Evolutionary conservation across 345 rosid genomes (phyloP).

Genomic region (Excoecaria agallocha): DNA sequence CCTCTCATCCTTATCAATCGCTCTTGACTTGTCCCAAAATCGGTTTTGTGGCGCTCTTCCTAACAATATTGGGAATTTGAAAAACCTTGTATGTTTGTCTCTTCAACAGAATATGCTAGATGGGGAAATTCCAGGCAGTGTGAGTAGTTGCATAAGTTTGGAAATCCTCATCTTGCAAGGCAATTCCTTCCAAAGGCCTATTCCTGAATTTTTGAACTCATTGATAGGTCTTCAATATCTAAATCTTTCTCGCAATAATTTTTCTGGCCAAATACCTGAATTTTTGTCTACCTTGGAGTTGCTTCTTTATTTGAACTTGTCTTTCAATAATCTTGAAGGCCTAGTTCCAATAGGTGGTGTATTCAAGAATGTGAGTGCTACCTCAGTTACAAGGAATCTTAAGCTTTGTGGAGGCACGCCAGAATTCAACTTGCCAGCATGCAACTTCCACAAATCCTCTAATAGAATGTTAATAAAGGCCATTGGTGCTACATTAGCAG

Average conservation of each 20-base stretch:
- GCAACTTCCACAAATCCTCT: background rate
- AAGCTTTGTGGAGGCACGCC: background rate
- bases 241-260: background rate
- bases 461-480: background rate
- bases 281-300: background rate
- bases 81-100: background rate
- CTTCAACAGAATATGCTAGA: background rate
- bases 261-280: background rate
- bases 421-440: background rate
- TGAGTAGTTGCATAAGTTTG: background rate
- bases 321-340: background rate
- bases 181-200: background rate
- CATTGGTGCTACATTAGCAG: background rate
- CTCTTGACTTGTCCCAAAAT: background rate
- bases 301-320: background rate
- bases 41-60: background rate
- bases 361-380: background rate
- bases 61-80: background rate
- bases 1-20: background rate
- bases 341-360: background rate
- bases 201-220: background rate
- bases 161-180: background rate
- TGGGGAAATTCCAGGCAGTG: background rate
- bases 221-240: background rate
- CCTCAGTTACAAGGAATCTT: background rate